Evolutionary conservation across 805 yeast genomes (phyloP), one percentile per base, ranked within the genome.

Genomic region (Candida silvicultrix): DNA sequence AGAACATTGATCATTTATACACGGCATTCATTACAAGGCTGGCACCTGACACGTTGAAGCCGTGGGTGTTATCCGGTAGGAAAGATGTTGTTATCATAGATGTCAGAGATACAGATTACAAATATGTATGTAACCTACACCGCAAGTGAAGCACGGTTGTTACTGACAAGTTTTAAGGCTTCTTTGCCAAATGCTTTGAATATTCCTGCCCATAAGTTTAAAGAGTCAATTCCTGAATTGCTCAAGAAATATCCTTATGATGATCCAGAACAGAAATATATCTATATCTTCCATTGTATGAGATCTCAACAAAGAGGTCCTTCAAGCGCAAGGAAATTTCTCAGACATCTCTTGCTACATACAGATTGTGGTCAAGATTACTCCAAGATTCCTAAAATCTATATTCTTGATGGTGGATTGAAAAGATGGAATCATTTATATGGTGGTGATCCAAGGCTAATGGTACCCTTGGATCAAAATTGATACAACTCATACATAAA

Each of bases 261-360:
- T 11, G 28, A 34, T 5, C 32, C 28, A 1, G 37, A 46, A 10
- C 15, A 18, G 3, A 35, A 10, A 35, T 15, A 19, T 37, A 18
- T 1, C 52, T 48, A 28, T 37, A 45, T 56, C 7, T 52, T 58
- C 44, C 60, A 58, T 37, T 57, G 61, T 31, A 57, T 57, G 59
- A 42, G 61, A 44, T 54, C 58, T 8, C 46, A 55, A 41, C 42
- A 40, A 6, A 34, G 61, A 25, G 59, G 59, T 9, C 61, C 61
- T 1, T 32, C 38, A 4, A 47, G 55, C 42, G 47, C 55, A 0
- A 38, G 40, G 28, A 42, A 31, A 31, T 49, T 56, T 16, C 23
- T 55, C 2, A 32, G 45, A 12, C 41, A 51, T 31, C 36, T 45
- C 2, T n/a, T 38, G 15, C 12, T 45, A 16, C 12, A 43, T 7